Percentiles rank a stretch among this genome's conserved stretches.
phyloP scores from a whole-genome alignment of 257 asterid species.

The Plectranthus barbatus region DNA sequence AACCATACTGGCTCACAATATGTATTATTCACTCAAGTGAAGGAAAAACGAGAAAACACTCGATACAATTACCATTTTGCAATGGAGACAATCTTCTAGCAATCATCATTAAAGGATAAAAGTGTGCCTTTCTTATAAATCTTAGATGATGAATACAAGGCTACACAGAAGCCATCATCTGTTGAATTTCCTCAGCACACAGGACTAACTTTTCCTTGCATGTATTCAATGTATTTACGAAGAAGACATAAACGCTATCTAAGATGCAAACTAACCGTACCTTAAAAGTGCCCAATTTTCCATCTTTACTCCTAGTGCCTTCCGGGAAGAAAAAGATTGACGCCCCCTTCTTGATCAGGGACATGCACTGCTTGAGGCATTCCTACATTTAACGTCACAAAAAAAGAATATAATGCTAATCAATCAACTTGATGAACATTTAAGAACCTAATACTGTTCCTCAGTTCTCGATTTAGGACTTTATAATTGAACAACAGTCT shows the following conservation, averaged over 20 bases:
- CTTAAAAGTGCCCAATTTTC: slow-evolving; percentile 81
- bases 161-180: no score
- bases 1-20: not conserved
- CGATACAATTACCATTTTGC: not conserved
- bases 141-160: no score
- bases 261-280: slow-evolving; percentile 26
- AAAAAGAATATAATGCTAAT: slow-evolving; percentile 2
- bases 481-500: not conserved
- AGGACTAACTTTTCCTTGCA: not conserved
- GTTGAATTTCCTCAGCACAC: not conserved
- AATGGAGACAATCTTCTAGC: no score
- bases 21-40: no score
- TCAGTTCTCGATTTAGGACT: not conserved
- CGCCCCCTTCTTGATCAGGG: slow-evolving; percentile 80
- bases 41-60: not conserved
- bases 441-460: not conserved
- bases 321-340: slow-evolving; percentile 95
- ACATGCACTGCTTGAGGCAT: slow-evolving; percentile 78
- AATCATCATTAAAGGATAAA: no score
- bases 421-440: not conserved
- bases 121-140: no score
- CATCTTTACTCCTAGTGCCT: slow-evolving; percentile 90
- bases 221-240: not conserved
- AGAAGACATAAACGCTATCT: slow-evolving; percentile 4
- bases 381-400: slow-evolving; percentile 40